Base-by-base conservation (phyloP, 106 monocot species). In the Hemerocallis citrina region DNA sequence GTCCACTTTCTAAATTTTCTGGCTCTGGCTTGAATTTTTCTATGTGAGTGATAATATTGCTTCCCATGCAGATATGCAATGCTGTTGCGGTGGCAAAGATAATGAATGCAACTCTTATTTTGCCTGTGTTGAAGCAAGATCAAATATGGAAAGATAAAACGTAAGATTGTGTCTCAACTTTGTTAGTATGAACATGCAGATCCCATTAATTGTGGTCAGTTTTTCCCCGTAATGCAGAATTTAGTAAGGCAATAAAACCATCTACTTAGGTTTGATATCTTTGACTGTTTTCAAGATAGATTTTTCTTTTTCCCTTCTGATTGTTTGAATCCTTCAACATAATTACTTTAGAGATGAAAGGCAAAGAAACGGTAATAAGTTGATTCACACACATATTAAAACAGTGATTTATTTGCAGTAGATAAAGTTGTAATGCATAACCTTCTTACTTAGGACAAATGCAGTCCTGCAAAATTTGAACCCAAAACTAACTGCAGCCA, bases 121-220 rank as follows among this genome's bases (percentile, higher is more conserved):
- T 99, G 49, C 98, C 92, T 37, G 74, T 92, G 36, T 63, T 99
- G 74, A 99, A 92, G 81, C 98, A 92, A 84, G 98, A 99, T 52
- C 92, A 99, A 65, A 99, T 99, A 31, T 99, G 98, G 98, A 99
- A 99, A 78, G 98, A 99, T 74, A 79, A 92, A 65, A 99, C 98
- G 98, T 99, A 59, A 85, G 82, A 24, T 70, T 65, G 38, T 54
- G 1, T 57, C 1, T 25, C 55, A 7, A 27, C 25, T 21, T 31
- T 33, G 16, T 50, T 10, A 34, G 7, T 1, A 34, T 57, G 29
- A 14, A 3, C 21, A 55, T 57, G 21, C 41, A 54, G 11, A n/a
- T 32, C 1, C n/a, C 54, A 28, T 27, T 25, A 25, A 27, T 10
- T 13, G 32, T 32, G 54, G 6, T n/a, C n/a, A n/a, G 54, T n/a